phyloP scores from a whole-genome alignment of 1,284 basidiomycete genomes.

The Ustilago nuda region DNA sequence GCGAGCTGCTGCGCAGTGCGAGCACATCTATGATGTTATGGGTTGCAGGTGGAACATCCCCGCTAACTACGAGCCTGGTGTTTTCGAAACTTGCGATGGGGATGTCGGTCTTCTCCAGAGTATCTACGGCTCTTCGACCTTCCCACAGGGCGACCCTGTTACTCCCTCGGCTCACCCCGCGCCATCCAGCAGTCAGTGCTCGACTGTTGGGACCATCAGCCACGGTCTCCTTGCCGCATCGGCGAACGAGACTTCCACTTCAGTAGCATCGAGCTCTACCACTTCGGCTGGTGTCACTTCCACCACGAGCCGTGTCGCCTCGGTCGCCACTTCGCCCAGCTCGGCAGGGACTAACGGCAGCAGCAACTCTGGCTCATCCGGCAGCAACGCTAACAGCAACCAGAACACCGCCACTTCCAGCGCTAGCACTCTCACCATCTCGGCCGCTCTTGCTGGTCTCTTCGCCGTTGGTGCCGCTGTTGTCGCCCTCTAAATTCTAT shows the following conservation, averaged over 20 bases:
- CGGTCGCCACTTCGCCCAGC: not conserved
- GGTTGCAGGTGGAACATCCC: slow-evolving; percentile 66
- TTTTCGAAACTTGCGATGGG: slow-evolving; percentile 64
- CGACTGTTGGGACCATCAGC: slow-evolving; percentile 23
- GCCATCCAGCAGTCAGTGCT: slow-evolving; percentile 39
- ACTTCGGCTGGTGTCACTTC: slow-evolving; percentile 4
- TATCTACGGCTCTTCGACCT: slow-evolving; percentile 59
- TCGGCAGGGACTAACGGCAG: slow-evolving; percentile 8
- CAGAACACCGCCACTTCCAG: slow-evolving; percentile 34
- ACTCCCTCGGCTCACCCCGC: slow-evolving; percentile 48
- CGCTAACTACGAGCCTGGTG: slow-evolving; percentile 47
- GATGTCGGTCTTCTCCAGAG: slow-evolving; percentile 56
- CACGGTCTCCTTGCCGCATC: slow-evolving; percentile 32
- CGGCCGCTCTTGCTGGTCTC: slow-evolving; percentile 24
- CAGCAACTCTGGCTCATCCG: slow-evolving; percentile 11
- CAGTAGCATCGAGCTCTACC: not conserved
- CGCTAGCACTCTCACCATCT: slow-evolving; percentile 21
- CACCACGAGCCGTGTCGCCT: slow-evolving; percentile 21
- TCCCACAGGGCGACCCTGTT: slow-evolving; percentile 56
- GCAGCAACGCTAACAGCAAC: slow-evolving; percentile 9
- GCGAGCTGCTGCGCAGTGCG: slow-evolving; percentile 56
- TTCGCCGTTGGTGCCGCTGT: slow-evolving; percentile 32
- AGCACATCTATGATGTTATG: slow-evolving; percentile 65
- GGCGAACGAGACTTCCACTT: slow-evolving; percentile 13
- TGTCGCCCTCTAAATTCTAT: slow-evolving; percentile 16